A percentile compares a stretch with the other conserved stretches of the same genome.
Evolutionary conservation across 768 basidiomycete genomes (phyloP).

Genomic region (Suillus weaverae): DNA sequence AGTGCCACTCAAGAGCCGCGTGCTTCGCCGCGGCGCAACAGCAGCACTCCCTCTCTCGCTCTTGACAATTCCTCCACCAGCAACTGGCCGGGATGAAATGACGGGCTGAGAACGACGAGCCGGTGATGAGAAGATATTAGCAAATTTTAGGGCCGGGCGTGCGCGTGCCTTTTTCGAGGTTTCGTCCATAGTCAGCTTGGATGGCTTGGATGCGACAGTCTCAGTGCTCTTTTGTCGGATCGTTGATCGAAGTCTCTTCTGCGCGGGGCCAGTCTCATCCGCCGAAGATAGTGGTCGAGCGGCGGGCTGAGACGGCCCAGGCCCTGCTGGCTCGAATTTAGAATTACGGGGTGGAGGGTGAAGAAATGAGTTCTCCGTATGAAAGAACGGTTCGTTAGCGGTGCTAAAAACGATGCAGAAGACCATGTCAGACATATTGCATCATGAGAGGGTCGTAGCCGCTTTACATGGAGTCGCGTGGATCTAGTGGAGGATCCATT

Average conservation of each 20-base stretch:
- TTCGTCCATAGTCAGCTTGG: constrained; percentile 65
- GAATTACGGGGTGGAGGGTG: constrained; percentile 44
- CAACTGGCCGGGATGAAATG: constrained; percentile 59
- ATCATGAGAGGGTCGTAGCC: neutral
- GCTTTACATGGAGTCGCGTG: constrained; percentile 65
- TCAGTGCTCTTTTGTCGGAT: constrained; percentile 52
- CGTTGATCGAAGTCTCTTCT: constrained; percentile 72
- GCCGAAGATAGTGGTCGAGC: constrained; percentile 76
- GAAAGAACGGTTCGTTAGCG: constrained; percentile 55
- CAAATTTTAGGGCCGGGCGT: constrained; percentile 84
- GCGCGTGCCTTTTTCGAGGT: constrained; percentile 88
- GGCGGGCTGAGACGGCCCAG: constrained; percentile 47
- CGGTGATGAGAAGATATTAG: constrained; percentile 86
- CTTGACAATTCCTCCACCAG: constrained; percentile 44
- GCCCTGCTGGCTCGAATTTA: constrained; percentile 42
- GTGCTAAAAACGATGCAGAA: constrained; percentile 37
- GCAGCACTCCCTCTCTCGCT: constrained; percentile 45
- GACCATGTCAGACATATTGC: constrained; percentile 7
- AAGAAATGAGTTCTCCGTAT: constrained; percentile 58
- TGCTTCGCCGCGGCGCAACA: constrained; percentile 66
- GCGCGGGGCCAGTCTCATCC: constrained; percentile 77
- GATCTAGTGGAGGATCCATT: constrained; percentile 49
- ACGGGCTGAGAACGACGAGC: constrained; percentile 77
- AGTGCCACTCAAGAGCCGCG: constrained; percentile 63
- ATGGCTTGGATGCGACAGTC: constrained; percentile 53